A percentile compares a stretch with the other conserved stretches of the same genome.
These are phyloP conservation scores for Austroboletus novae-zelandiae DNA, from an alignment of 1,284 basidiomycete species.

Conservation along the genomic window DNA sequence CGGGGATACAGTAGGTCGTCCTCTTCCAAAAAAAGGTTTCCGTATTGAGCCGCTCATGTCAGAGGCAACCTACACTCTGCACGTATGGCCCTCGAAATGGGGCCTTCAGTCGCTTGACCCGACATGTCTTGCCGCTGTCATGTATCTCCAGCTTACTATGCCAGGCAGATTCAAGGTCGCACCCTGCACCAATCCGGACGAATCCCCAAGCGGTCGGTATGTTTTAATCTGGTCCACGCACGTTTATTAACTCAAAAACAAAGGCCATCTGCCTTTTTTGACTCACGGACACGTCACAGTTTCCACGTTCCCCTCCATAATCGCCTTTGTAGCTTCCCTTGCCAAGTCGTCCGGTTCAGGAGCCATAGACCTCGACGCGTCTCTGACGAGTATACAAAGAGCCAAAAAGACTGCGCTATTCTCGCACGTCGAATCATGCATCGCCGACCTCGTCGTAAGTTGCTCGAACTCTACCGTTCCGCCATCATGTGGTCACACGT, in stretches of 20 bases:
- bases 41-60: slow-evolving; percentile 14
- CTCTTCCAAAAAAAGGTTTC: slow-evolving; percentile 5
- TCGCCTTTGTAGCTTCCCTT: slow-evolving; percentile 56
- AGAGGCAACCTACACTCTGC: slow-evolving; percentile 35
- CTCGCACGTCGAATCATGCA: slow-evolving; percentile 59
- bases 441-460: slow-evolving; percentile 70
- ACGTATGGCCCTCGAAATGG: slow-evolving; percentile 71
- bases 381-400: slow-evolving; percentile 43
- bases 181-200: slow-evolving; percentile 65
- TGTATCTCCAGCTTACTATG: slow-evolving; percentile 64
- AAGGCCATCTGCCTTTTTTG: slow-evolving; percentile 71
- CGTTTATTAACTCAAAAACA: slow-evolving; percentile 5
- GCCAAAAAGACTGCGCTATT: slow-evolving; percentile 59
- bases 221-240: background rate
- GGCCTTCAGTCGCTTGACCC: slow-evolving; percentile 64
- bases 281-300: slow-evolving; percentile 52
- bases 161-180: slow-evolving; percentile 61
- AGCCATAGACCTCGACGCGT: slow-evolving; percentile 41
- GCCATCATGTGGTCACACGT: slow-evolving; percentile 2
- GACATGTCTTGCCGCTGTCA: slow-evolving; percentile 56
- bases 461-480: background rate
- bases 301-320: slow-evolving; percentile 56
- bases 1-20: background rate
- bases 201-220: slow-evolving; percentile 69
- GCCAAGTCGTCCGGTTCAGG: slow-evolving; percentile 31